A percentile compares a stretch with the other conserved stretches of the same genome.
phyloP scores from a whole-genome alignment of 768 basidiomycete genomes.

The Strobilomyces dryophilus region DNA sequence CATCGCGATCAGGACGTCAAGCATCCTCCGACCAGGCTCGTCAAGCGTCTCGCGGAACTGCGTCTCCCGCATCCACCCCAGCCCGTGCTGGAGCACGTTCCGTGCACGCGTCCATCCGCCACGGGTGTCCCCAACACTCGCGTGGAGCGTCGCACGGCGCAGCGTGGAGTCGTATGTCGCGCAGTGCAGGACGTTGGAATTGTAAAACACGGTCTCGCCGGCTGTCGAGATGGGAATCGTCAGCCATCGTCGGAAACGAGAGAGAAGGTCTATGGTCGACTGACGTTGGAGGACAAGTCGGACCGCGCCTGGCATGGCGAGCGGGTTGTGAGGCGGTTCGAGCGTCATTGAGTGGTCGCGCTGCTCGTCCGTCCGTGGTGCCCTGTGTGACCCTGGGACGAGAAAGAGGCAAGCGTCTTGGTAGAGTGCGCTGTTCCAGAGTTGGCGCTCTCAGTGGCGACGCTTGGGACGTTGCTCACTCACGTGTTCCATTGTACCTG shows the following conservation, averaged over 20 bases:
- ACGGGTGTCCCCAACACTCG: conserved; percentile 56
- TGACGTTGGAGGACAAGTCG: conserved; percentile 51
- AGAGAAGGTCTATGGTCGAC: conserved; percentile 10
- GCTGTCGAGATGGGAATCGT: conserved; percentile 26
- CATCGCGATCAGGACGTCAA: conserved; percentile 54
- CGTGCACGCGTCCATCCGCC: conserved; percentile 62
- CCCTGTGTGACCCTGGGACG: conserved; percentile 64
- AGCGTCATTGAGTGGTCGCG: conserved; percentile 48
- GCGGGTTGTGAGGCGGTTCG: conserved; percentile 51
- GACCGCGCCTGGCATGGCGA: conserved; percentile 68
- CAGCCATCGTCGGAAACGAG: not conserved
- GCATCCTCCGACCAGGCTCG: conserved; percentile 48
- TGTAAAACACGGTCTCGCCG: conserved; percentile 78
- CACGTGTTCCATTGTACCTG: conserved; percentile 85
- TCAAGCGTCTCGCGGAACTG: conserved; percentile 45
- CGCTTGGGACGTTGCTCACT: conserved; percentile 17
- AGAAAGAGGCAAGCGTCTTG: conserved; percentile 66
- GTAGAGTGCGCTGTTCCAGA: conserved; percentile 51
- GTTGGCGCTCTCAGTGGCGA: not conserved
- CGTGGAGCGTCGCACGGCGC: conserved; percentile 66
- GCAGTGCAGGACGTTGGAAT: conserved; percentile 75
- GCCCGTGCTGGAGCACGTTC: conserved; percentile 72
- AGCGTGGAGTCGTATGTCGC: conserved; percentile 52
- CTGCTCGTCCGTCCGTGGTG: conserved; percentile 54
- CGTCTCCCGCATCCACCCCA: conserved; percentile 62